phyloP scores from a whole-genome alignment of 352 stramenopile species.

The Pythium rishiriense region DNA sequence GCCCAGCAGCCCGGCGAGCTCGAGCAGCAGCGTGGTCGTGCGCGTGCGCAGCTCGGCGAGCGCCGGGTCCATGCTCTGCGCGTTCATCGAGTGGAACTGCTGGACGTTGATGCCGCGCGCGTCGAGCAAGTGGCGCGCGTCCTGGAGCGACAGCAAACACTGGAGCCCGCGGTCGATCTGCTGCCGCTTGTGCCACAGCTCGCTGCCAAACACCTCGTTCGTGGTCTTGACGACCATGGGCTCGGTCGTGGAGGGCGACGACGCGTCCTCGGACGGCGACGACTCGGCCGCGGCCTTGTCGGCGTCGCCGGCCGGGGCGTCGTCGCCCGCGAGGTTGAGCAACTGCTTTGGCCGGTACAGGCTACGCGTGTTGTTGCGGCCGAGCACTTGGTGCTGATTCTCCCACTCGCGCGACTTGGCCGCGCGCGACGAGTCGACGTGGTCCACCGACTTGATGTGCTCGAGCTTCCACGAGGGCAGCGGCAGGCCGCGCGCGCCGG shows the following conservation, averaged over 20 bases:
- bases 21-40: constrained; percentile 69
- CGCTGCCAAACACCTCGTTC: constrained; percentile 73
- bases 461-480: constrained; percentile 84
- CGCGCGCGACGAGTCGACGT: constrained; percentile 53
- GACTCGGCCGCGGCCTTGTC: constrained; percentile 21
- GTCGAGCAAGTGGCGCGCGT: constrained; percentile 80
- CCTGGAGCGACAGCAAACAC: constrained; percentile 77
- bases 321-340: constrained; percentile 43
- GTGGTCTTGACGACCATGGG: constrained; percentile 65
- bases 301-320: background rate
- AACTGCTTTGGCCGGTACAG: constrained; percentile 76
- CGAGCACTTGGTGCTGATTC: constrained; percentile 68
- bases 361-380: constrained; percentile 76
- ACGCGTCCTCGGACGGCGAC: constrained; percentile 9
- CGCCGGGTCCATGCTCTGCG: constrained; percentile 65
- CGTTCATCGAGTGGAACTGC: constrained; percentile 83
- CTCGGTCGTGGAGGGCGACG: background rate
- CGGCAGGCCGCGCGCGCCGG: constrained; percentile 37
- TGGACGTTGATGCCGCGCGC: constrained; percentile 83
- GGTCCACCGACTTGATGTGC: constrained; percentile 79
- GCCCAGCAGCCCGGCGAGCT: constrained; percentile 64
- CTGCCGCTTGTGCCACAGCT: constrained; percentile 69
- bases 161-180: constrained; percentile 75
- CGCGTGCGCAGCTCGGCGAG: constrained; percentile 64
- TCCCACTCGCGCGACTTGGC: constrained; percentile 79